Conservation (phyloP, 2,329 filamentous ascomycete species). For the Cercospora berteroae region DNA sequence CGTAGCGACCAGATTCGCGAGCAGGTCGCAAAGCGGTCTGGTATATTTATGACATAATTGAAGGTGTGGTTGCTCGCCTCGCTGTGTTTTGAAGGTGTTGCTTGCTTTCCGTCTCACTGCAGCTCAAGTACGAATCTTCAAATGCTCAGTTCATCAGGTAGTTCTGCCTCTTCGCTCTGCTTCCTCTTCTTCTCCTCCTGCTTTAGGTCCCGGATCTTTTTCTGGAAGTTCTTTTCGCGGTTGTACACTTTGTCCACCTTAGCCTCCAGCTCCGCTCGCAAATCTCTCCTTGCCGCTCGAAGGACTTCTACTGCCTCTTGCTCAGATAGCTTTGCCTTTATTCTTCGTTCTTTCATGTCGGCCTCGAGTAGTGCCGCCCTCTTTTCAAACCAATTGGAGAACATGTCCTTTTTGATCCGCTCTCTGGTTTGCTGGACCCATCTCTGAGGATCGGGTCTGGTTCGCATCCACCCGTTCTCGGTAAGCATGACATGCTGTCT, state of each 20-base stretch:
- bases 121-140: neutral
- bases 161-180: neutral
- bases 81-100: neutral
- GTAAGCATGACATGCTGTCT: slow-evolving; percentile 35
- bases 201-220: neutral
- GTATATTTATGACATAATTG: neutral
- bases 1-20: neutral
- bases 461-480: slow-evolving; percentile 33
- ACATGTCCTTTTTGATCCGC: slow-evolving; percentile 12
- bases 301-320: neutral
- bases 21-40: neutral
- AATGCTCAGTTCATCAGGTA: neutral
- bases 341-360: slow-evolving; percentile 5
- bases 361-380: slow-evolving; percentile 10
- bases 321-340: neutral
- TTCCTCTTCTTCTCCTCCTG: slow-evolving; percentile 1
- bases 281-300: neutral
- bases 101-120: neutral
- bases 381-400: slow-evolving; percentile 17
- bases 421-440: slow-evolving; percentile 29
- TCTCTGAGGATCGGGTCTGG: slow-evolving; percentile 21
- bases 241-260: slow-evolving; percentile 12
- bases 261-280: slow-evolving; percentile 8
- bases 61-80: neutral
- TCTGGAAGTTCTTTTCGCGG: slow-evolving; percentile 1